Evolutionary conservation across 164 flowering plant genomes (phyloP).

Genomic region (Vitis rupestris): DNA sequence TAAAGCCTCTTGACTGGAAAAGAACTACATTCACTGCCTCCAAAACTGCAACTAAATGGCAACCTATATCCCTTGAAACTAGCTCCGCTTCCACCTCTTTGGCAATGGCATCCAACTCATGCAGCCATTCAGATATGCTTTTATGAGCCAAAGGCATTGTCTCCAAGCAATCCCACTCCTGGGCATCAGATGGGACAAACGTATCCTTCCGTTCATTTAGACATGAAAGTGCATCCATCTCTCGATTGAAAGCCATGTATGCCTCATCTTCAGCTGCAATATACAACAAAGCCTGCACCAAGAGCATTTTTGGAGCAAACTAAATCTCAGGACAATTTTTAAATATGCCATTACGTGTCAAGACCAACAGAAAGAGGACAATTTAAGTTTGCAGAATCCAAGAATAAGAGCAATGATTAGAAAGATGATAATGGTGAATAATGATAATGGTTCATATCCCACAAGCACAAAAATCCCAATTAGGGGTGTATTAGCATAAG

Average conservation of each 20-base stretch:
- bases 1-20: constrained; percentile 54
- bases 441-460: too few relatives aligned
- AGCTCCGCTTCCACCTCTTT: constrained; percentile 70
- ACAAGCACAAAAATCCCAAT: too few relatives aligned
- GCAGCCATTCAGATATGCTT: constrained; percentile 51
- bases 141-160: constrained; percentile 57
- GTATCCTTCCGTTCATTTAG: constrained; percentile 43
- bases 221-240: constrained; percentile 48
- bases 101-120: constrained; percentile 56
- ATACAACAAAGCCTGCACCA: constrained; percentile 49
- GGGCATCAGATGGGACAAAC: constrained; percentile 17
- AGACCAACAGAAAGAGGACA: too few relatives aligned
- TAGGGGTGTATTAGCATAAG: too few relatives aligned
- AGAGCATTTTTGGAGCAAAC: constrained; percentile 4
- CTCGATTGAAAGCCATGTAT: constrained; percentile 47
- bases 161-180: constrained; percentile 46
- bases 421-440: too few relatives aligned
- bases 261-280: constrained; percentile 80
- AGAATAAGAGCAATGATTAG: too few relatives aligned
- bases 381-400: too few relatives aligned
- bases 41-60: constrained; percentile 56
- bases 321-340: background rate
- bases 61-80: constrained; percentile 61
- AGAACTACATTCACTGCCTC: constrained; percentile 67
- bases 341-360: too few relatives aligned